Base-by-base conservation (phyloP, 1,284 basidiomycete species). In the Cryptococcus floricola region DNA sequence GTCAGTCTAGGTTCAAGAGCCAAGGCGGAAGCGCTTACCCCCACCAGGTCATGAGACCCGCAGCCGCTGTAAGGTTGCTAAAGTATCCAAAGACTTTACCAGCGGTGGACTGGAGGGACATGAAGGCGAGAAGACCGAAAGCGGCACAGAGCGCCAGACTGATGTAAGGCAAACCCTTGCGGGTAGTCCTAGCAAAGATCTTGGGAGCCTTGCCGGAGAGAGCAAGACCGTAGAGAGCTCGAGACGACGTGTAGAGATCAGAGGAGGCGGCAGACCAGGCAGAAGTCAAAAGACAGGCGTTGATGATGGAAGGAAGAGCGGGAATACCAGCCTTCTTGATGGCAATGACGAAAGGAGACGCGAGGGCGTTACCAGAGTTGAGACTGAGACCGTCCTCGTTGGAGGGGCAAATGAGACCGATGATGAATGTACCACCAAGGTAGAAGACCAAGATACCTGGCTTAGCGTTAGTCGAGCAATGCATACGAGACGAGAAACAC, bases 331-430 rank as follows among this genome's bases (percentile, higher is more conserved):
- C 86, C 43, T 79, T 81, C 65, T 83, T 69, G 61, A 75, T 74
- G 45, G 73, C 89, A 63, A 92, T 88, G 57, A 91, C 89, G 74
- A 91, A 91, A 1, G 89, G 89, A n/a, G 86, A 89, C 12, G 83
- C 83, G 9, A 84, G 83, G 46, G 89, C 89, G 39, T 82, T 85
- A 19, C 83, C 67, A 53, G 62, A 81, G 51, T 69, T 71, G 47
- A 88, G 78, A 58, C 82, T 75, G 28, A 92, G 82, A 18, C 81
- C 74, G 0, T 76, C 66, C 55, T 86, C 80, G 68, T 83, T 84
- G 41, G 83, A 87, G 2, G 88, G 85, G 9, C 90, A 87, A 54
- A 91, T 81, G 25, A 91, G 76, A 48, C 89, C 89, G 60, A 91
- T 88, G 57, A 88, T 73, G 37, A 81, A 69, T 28, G 62, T 61